Evolutionary conservation across 2,329 filamentous ascomycete species (phyloP).

Genomic region (Fusarium incarnatum): DNA sequence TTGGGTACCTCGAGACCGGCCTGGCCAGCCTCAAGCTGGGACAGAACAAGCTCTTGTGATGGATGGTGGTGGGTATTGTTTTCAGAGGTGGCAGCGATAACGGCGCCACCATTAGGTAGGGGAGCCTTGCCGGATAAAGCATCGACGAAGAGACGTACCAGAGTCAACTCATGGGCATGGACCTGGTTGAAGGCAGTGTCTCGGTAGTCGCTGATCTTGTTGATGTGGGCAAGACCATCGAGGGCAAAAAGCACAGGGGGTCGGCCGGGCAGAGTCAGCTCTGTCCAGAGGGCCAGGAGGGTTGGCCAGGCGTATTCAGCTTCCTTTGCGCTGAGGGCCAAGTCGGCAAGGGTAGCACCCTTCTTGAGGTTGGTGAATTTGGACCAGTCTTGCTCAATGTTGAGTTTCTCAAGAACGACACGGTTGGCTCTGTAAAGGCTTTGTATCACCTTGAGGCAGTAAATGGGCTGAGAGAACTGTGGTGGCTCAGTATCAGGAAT

Average conservation of each 20-base stretch:
- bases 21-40: conserved; percentile 62
- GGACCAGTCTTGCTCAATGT: conserved; percentile 59
- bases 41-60: conserved; percentile 76
- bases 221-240: conserved; percentile 85
- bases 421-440: conserved; percentile 80
- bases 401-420: conserved; percentile 66
- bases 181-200: conserved; percentile 76
- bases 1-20: conserved; percentile 53
- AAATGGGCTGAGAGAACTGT: conserved; percentile 82
- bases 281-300: conserved; percentile 83
- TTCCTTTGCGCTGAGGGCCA: conserved; percentile 79
- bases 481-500: conserved; percentile 68
- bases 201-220: conserved; percentile 81
- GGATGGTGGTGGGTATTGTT: conserved; percentile 75
- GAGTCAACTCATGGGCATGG: conserved; percentile 85
- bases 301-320: conserved; percentile 82
- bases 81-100: conserved; percentile 79
- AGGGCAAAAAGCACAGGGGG: conserved; percentile 77
- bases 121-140: conserved; percentile 71
- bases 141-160: conserved; percentile 80
- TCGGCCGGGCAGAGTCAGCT: conserved; percentile 70
- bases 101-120: conserved; percentile 79
- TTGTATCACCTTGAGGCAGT: conserved; percentile 78
- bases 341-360: conserved; percentile 72
- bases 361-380: conserved; percentile 60